phyloP scores from a whole-genome alignment of 169 alveolate genomes.

The Perkinsus marinus region DNA sequence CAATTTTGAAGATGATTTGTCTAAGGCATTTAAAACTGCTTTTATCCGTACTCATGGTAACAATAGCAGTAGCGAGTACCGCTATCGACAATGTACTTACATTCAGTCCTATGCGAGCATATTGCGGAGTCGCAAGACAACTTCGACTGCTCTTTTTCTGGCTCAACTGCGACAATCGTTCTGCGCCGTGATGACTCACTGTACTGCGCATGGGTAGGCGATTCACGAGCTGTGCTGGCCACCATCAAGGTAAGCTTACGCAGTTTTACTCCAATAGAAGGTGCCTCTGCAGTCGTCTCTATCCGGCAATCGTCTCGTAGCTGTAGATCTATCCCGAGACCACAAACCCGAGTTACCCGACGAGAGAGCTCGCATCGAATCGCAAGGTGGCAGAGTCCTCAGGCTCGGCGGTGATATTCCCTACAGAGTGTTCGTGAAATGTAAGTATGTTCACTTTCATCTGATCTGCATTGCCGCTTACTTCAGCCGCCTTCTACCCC shows the following conservation, averaged over 20 bases:
- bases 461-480: slow-evolving; percentile 4
- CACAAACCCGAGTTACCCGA: slow-evolving; percentile 57
- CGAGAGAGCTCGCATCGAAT: slow-evolving; percentile 57
- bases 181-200: slow-evolving; percentile 1
- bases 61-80: neutral
- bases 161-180: slow-evolving; percentile 37
- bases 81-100: neutral
- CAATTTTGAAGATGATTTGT: neutral
- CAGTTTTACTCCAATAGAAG: neutral
- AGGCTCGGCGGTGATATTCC: slow-evolving; percentile 60
- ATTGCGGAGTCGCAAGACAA: neutral
- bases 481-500: slow-evolving; percentile 36
- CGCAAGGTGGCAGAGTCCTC: slow-evolving; percentile 65
- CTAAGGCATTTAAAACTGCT: neutral
- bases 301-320: slow-evolving; percentile 13
- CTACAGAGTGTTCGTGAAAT: slow-evolving; percentile 58
- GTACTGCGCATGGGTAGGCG: slow-evolving; percentile 36
- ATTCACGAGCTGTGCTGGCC: slow-evolving; percentile 19
- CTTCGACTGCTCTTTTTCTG: slow-evolving; percentile 25
- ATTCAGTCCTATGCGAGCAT: neutral
- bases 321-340: slow-evolving; percentile 51
- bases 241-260: neutral
- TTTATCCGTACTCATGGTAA: neutral
- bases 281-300: neutral
- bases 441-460: slow-evolving; percentile 13